phyloP scores from a whole-genome alignment of 1,139 yeast species.

The Suhomyces bokatorum region DNA sequence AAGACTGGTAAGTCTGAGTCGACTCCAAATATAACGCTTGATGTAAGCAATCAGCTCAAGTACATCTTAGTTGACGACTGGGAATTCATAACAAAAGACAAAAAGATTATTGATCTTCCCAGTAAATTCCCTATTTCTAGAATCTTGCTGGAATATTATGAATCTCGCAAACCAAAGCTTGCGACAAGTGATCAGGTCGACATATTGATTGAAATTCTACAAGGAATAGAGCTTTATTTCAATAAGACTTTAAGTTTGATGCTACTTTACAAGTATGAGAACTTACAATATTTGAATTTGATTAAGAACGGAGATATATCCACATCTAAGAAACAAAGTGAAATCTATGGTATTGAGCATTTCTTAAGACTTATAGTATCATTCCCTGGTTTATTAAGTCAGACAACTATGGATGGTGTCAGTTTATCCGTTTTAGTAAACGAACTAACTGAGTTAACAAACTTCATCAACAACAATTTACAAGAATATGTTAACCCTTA shows the following conservation, averaged over 20 bases:
- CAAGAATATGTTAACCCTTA: constrained; percentile 47
- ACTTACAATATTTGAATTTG: constrained; percentile 73
- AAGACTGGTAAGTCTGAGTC: constrained; percentile 5
- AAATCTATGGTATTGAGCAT: constrained; percentile 78
- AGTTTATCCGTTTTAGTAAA: constrained; percentile 53
- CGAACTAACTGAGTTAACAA: constrained; percentile 53
- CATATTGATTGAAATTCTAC: constrained; percentile 63
- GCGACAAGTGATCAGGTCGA: constrained; percentile 38
- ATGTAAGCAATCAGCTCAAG: constrained; percentile 46
- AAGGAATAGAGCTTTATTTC: constrained; percentile 76
- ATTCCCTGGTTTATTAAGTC: constrained; percentile 77
- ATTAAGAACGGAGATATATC: constrained; percentile 32
- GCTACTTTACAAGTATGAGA: constrained; percentile 78
- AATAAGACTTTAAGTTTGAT: constrained; percentile 71
- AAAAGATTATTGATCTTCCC: constrained; percentile 66
- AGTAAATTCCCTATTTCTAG: constrained; percentile 49
- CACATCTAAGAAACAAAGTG: constrained; percentile 35
- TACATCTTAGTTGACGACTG: constrained; percentile 84
- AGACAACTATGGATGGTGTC: constrained; percentile 78
- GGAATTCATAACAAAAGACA: constrained; percentile 84
- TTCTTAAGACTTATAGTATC: constrained; percentile 70
- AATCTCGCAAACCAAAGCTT: constrained; percentile 25
- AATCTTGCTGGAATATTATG: constrained; percentile 51
- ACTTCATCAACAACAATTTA: constrained; percentile 51
- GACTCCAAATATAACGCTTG: constrained; percentile 11